Evolutionary conservation across 1,139 yeast species (phyloP).

Genomic region (Saccharomyces hybrid): DNA sequence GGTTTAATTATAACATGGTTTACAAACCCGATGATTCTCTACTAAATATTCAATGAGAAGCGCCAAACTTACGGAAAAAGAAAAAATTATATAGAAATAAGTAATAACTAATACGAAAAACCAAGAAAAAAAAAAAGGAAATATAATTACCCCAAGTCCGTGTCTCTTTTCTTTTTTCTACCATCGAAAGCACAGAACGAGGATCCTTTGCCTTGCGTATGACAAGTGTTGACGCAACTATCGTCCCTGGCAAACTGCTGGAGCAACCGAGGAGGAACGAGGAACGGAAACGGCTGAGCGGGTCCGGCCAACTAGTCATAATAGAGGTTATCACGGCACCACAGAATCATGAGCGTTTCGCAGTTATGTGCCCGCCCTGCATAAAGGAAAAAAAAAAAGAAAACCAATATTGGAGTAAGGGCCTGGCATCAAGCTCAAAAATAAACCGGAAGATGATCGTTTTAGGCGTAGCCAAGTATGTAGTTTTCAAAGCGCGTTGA

Average conservation of each 20-base stretch:
- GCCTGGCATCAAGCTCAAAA: background rate
- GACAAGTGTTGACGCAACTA: background rate
- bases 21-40: constrained; percentile 54
- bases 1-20: constrained; percentile 59
- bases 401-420: background rate
- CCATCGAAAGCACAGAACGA: background rate
- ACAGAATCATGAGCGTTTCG: background rate
- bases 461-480: background rate
- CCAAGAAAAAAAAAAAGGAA: background rate
- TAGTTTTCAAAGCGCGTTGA: background rate
- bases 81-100: background rate
- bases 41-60: constrained; percentile 25
- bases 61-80: background rate
- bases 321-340: background rate
- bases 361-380: background rate
- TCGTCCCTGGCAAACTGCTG: background rate
- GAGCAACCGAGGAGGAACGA: background rate
- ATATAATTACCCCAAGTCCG: background rate
- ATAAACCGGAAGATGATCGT: background rate
- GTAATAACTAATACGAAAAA: background rate
- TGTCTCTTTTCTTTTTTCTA: background rate
- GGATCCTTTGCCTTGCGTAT: background rate
- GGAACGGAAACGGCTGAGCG: background rate
- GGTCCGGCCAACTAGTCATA: background rate
- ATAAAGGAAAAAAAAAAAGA: background rate